Evolutionary conservation across 306 rosid species (phyloP).

Genomic region (Dalbergia oliveri): DNA sequence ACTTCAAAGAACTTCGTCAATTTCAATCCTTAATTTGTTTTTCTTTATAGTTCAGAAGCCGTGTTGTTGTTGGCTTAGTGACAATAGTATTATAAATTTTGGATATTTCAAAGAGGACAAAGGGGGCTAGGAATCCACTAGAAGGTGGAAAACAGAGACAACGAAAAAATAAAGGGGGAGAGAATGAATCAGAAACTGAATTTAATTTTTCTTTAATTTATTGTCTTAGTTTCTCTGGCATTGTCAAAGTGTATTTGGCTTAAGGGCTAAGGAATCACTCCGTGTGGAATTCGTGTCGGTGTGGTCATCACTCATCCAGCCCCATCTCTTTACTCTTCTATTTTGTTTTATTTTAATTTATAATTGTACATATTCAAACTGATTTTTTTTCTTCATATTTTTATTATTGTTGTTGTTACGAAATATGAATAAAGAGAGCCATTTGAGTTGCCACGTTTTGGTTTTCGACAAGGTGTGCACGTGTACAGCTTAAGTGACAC

Average conservation of each 20-base stretch:
- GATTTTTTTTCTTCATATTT: neutral
- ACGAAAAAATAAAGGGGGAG: neutral
- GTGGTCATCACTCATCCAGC: neutral
- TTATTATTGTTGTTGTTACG: neutral
- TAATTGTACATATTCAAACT: slow-evolving; percentile 4
- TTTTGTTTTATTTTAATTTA: neutral
- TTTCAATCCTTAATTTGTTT: neutral
- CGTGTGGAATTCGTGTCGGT: slow-evolving; percentile 40
- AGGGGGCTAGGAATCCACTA: slow-evolving; percentile 33
- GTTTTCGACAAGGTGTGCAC: slow-evolving; percentile 35
- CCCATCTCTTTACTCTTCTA: neutral
- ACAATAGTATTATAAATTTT: neutral
- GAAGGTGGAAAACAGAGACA: slow-evolving; percentile 25
- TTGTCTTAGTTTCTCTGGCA: slow-evolving; percentile 1
- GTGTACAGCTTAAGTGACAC: slow-evolving; percentile 45
- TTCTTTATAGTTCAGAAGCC: slow-evolving; percentile 26
- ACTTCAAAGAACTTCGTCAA: neutral
- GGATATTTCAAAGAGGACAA: slow-evolving; percentile 44
- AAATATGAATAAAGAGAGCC: slow-evolving; percentile 14
- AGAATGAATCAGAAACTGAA: neutral
- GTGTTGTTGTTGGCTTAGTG: slow-evolving; percentile 39
- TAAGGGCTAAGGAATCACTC: slow-evolving; percentile 48
- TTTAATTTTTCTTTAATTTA: neutral
- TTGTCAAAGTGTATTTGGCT: slow-evolving; percentile 44
- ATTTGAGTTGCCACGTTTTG: slow-evolving; percentile 50